Base-by-base conservation (phyloP, 2,329 filamentous ascomycete genomes). In the Ascosphaera aggregata region DNA sequence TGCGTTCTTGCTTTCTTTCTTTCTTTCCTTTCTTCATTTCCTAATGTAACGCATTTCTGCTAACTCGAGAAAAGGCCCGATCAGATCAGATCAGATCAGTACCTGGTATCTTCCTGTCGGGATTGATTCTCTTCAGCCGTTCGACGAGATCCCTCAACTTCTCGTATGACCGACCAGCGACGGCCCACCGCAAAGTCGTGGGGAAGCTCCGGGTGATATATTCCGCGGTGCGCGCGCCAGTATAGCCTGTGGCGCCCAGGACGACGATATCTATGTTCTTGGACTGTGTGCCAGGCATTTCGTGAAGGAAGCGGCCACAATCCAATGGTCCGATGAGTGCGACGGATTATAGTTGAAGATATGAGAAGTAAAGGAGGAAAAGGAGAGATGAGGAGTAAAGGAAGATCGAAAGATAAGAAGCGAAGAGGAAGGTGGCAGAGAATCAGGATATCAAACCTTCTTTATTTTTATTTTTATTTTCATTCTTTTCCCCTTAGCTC, bases 161-260 rank as follows among this genome's bases (percentile, higher is more conserved):
- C 37, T 65, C 61, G 37, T 66, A 61, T n/a, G 80, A 85, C 18
- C 85, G 77, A 20, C 85, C 85, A 36, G 82, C 80, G 40, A 94
- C 64, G 11, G 81, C 85, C 85, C 85, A 94, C 61, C 73, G 82
- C 44, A 92, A 56, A 52, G 81, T 70, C 15, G 77, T 80, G 0
- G 84, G 78, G 1, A 82, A 63, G 45, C 70, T 60, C 11, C 65
- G 66, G 39, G 73, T 66, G 49, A 93, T 76, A 55, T 89, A 73
- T 54, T 91, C 75, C 19, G 76, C 75, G 2, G 73, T 73, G 47
- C 79, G 65, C 46, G 71, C 75, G 31, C 85, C 85, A 0, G 85
- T 94, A 57, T 91, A 93, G 19, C 85, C 85, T 53, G 67, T 76
- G 8, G 76, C 73, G 18, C 76, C 76, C 16, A 77, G 63, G 24